These are phyloP conservation scores for Heimioporus sp. DNA, from an alignment of 768 basidiomycete genomes.

Conservation along the genomic window DNA sequence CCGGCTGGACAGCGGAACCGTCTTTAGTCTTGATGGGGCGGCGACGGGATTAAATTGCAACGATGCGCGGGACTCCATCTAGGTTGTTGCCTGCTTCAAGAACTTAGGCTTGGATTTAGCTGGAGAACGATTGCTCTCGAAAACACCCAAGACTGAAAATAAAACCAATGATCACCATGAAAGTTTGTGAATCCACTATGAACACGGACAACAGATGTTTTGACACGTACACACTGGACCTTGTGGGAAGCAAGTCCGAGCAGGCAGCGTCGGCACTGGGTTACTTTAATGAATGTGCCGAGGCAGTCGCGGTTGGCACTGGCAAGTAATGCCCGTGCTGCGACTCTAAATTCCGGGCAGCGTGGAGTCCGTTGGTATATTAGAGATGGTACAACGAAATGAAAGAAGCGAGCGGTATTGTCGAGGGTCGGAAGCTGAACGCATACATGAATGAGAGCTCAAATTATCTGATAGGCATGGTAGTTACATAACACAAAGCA, in stretches of 20 bases:
- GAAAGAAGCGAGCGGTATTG: not conserved
- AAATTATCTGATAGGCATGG: not conserved
- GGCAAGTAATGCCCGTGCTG: not conserved
- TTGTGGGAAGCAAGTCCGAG: not conserved
- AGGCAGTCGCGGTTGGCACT: too few species aligned
- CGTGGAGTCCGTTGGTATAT: not conserved
- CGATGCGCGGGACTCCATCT: conserved; percentile 15
- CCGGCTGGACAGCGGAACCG: conserved; percentile 12
- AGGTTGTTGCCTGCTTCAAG: not conserved
- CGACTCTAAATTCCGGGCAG: not conserved
- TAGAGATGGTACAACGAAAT: not conserved
- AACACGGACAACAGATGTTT: not conserved
- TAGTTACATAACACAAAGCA: not conserved
- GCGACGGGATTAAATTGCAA: not conserved
- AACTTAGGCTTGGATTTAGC: not conserved
- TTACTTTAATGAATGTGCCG: not conserved
- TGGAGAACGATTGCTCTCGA: not conserved
- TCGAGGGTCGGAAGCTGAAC: not conserved
- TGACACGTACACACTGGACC: conserved; percentile 3
- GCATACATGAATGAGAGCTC: too few species aligned
- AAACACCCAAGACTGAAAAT: not conserved
- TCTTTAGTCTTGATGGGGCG: conserved; percentile 1
- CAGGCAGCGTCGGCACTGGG: not conserved
- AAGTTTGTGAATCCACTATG: not conserved
- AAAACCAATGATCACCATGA: not conserved